Base-by-base conservation (phyloP, 2,329 filamentous ascomycete genomes). In the Oidium heveae region DNA sequence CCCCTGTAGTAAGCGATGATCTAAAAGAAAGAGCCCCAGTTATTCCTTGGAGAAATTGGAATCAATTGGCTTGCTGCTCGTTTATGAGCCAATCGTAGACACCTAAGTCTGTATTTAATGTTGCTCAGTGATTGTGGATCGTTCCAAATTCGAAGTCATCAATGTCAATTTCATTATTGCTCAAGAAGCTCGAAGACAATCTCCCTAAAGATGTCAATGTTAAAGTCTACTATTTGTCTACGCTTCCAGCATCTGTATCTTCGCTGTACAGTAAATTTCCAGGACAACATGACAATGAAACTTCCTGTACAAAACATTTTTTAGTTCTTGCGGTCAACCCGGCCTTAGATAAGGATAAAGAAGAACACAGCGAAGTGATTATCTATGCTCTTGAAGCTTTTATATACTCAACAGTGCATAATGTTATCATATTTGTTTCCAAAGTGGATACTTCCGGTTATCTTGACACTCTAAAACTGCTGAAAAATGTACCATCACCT, bases 361-460 rank as follows among this genome's bases (percentile, higher is more conserved):
- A 59, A 15, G 60, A 61, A 24, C 58, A 50, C 36, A 56, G 56
- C 39, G 63, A 66, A 56, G 73, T 93, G 1, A 69, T 95, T 7
- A 74, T 89, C 9, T 80, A 94, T 56, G 89, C 84, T 16, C 74
- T 98, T 58, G 91, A 98, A 65, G 73, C 95, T 53, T 74, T 91
- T 61, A 76, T 98, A 57, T 98, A 93, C 68, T 84, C 80, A 0
- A 94, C 88, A 0, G 75, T 77, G 49, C 75, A 77, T 61, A 76
- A 86, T 24, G 94, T 84, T 1, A 95, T 85, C 4, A 75, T 96
- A 54, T 98, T 98, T 66, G 82, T 98, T 24, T 89, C 88, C 58
- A 98, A 98, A 68, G 91, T 91, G 52, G 91, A 98, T 69, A 95
- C 91, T 10, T 95, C 89, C 0, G 91, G 93, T 24, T 93, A 86